Conservation (phyloP, 2,329 filamentous ascomycete genomes). For the Aspergillus jensenii region DNA sequence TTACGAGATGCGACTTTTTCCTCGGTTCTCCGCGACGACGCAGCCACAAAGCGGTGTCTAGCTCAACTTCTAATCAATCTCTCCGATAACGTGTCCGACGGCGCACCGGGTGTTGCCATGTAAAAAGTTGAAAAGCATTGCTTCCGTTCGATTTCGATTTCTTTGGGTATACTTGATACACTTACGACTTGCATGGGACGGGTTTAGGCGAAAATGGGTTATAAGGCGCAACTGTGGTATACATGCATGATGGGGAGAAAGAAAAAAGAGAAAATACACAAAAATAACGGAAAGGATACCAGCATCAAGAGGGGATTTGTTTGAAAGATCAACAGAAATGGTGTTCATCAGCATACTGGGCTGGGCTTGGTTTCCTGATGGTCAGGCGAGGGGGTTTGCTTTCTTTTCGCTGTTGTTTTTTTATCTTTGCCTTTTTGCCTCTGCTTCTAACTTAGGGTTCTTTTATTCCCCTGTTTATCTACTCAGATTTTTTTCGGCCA, state of each 20-base stretch:
- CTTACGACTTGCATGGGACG: constrained; percentile 44
- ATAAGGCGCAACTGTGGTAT: constrained; percentile 38
- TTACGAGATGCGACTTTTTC: constrained; percentile 98
- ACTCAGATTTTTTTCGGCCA: constrained; percentile 20
- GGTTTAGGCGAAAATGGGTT: constrained; percentile 41
- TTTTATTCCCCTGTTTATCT: constrained; percentile 16
- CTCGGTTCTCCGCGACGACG: constrained; percentile 92
- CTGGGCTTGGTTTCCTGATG: constrained; percentile 14
- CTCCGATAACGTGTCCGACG: constrained; percentile 76
- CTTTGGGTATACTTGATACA: constrained; percentile 34
- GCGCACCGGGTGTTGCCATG: constrained; percentile 39
- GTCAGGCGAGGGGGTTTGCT: constrained; percentile 14
- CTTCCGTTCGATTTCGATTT: constrained; percentile 26
- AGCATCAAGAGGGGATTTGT: constrained; percentile 3
- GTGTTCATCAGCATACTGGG: constrained; percentile 10
- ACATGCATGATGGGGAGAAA: constrained; percentile 18
- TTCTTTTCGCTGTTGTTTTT: constrained; percentile 10
- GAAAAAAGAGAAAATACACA: constrained; percentile 14
- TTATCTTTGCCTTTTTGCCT: constrained; percentile 7
- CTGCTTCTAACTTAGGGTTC: constrained; percentile 17
- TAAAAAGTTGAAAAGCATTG: constrained; percentile 34
- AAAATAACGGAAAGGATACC: constrained; percentile 9
- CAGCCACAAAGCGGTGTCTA: constrained; percentile 94
- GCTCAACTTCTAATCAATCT: constrained; percentile 97
- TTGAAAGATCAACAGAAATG: constrained; percentile 1